A percentile compares a stretch with the other conserved stretches of the same genome.
Conservation (phyloP, 1,284 basidiomycete species). For the Malassezia nana region DNA sequence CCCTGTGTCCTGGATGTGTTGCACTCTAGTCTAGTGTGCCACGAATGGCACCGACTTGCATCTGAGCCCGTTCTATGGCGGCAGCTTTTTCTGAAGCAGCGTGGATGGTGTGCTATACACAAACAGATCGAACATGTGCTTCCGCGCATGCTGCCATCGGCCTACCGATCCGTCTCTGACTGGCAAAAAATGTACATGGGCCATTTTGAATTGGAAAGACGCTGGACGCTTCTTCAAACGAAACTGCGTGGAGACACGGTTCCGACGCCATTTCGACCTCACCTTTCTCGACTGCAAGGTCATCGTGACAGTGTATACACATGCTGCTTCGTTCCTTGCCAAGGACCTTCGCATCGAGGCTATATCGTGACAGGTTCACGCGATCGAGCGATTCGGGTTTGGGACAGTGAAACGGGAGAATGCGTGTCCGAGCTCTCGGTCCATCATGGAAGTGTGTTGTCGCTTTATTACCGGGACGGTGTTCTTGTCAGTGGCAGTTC, state of each 20-base stretch:
- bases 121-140: neutral
- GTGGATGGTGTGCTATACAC: constrained; percentile 1
- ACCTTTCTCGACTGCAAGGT: neutral
- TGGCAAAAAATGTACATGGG: constrained; percentile 7
- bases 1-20: neutral
- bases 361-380: constrained; percentile 14
- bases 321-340: neutral
- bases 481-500: constrained; percentile 13
- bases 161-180: neutral
- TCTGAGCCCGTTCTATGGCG: constrained; percentile 7
- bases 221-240: constrained; percentile 5
- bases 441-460: constrained; percentile 13
- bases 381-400: constrained; percentile 8
- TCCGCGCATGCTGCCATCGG: neutral
- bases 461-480: neutral
- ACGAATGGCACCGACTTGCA: constrained; percentile 6
- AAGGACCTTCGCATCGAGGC: neutral
- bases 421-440: constrained; percentile 5
- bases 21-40: neutral
- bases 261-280: neutral
- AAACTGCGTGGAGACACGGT: neutral
- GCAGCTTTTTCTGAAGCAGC: neutral
- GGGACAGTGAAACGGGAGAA: constrained; percentile 2
- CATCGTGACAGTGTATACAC: constrained; percentile 14
- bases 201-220: constrained; percentile 9